phyloP scores from a whole-genome alignment of 2,329 filamentous ascomycete genomes.

The Cordyceps fumosorosea region DNA sequence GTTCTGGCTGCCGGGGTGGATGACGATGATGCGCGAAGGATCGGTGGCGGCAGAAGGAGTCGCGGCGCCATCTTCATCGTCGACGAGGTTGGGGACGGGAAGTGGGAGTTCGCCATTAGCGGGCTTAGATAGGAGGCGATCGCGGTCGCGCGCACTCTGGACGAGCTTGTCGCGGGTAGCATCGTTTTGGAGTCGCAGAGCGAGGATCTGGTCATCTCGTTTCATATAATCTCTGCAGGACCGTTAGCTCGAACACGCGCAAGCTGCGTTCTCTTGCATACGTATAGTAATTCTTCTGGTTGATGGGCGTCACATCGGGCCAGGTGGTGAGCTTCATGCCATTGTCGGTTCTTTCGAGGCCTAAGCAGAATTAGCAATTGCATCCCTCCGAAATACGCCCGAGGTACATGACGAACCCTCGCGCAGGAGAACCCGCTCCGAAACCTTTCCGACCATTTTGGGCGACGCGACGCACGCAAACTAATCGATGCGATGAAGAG shows the following conservation, averaged over 20 bases:
- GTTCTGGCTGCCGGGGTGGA: conserved; percentile 94
- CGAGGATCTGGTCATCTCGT: conserved; percentile 91
- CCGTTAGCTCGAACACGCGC: conserved; percentile 12
- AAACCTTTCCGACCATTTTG: conserved; percentile 58
- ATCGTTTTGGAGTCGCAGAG: conserved; percentile 81
- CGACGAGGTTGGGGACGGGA: conserved; percentile 51
- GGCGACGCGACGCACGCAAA: not conserved
- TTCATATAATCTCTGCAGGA: conserved; percentile 83
- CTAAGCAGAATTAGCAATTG: conserved; percentile 37
- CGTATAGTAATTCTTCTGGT: conserved; percentile 99
- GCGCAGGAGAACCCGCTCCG: conserved; percentile 56
- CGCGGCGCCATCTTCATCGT: conserved; percentile 51
- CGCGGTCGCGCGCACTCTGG: conserved; percentile 79
- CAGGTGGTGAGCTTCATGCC: conserved; percentile 93
- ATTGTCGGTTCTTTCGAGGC: conserved; percentile 94
- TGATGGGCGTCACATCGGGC: conserved; percentile 89
- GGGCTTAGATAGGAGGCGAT: conserved; percentile 73
- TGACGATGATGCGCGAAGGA: conserved; percentile 86
- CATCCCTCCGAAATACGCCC: not conserved
- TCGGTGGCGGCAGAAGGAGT: conserved; percentile 56
- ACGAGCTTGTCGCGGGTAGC: conserved; percentile 78
- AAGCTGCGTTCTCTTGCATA: conserved; percentile 36
- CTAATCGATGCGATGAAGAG: not conserved
- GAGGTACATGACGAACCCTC: conserved; percentile 41
- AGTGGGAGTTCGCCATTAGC: conserved; percentile 60